These are phyloP conservation scores for Zancudomyces culisetae DNA, from an alignment of 371 early-diverging fungal genomes.

Conservation along the genomic window DNA sequence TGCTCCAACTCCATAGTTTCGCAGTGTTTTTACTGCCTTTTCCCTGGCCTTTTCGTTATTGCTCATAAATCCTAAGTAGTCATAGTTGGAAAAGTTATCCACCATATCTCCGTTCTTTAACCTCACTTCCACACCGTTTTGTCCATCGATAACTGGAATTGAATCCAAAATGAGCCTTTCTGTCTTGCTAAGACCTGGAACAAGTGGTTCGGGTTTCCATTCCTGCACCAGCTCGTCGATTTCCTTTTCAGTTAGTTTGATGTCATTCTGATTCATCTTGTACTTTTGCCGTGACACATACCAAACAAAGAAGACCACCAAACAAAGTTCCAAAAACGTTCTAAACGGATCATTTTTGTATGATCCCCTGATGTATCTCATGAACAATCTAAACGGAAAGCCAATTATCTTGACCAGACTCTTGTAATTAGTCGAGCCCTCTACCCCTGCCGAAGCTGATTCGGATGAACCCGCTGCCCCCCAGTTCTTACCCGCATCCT, in stretches of 20 bases:
- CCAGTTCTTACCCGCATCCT: too few species aligned
- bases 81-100: conserved; percentile 63
- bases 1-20: conserved; percentile 96
- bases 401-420: background rate
- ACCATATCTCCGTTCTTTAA: conserved; percentile 13
- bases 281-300: conserved; percentile 74
- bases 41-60: conserved; percentile 51
- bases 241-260: conserved; percentile 72
- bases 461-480: too few species aligned
- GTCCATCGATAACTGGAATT: conserved; percentile 55
- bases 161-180: conserved; percentile 62
- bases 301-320: conserved; percentile 75
- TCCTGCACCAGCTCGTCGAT: conserved; percentile 85
- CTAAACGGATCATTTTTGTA: conserved; percentile 95
- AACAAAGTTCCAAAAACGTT: conserved; percentile 61
- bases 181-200: conserved; percentile 48
- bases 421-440: too few species aligned
- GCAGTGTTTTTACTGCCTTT: conserved; percentile 70
- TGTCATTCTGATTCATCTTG: conserved; percentile 59
- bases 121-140: conserved; percentile 18
- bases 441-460: too few species aligned
- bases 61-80: conserved; percentile 68
- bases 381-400: conserved; percentile 22
- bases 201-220: conserved; percentile 92
- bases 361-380: conserved; percentile 70